Evolutionary conservation across 805 yeast genomes (phyloP).

Genomic region (Barnettozyma siamensis): DNA sequence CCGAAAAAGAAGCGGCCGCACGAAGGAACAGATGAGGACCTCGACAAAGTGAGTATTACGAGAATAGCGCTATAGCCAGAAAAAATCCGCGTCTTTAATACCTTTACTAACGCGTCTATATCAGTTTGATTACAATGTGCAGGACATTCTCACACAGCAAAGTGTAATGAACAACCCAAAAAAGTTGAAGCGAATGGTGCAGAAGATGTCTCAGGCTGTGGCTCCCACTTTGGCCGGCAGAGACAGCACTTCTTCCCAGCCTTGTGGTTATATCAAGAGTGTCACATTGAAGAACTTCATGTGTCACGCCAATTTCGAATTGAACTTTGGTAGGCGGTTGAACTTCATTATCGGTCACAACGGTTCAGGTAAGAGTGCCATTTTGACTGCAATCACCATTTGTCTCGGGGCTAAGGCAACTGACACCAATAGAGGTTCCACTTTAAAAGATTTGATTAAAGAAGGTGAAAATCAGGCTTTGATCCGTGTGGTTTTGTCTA

Average conservation of each 20-base stretch:
- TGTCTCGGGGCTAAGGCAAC: slow-evolving; percentile 87
- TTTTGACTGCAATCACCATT: slow-evolving; percentile 79
- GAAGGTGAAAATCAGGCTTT: slow-evolving; percentile 71
- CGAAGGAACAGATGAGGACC: too few species aligned
- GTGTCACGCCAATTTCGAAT: slow-evolving; percentile 81
- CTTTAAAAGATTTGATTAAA: slow-evolving; percentile 63
- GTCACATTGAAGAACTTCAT: slow-evolving; percentile 70
- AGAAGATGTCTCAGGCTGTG: slow-evolving; percentile 16
- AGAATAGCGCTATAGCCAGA: too few species aligned
- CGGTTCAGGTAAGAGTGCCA: slow-evolving; percentile 89
- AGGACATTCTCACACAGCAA: slow-evolving; percentile 17
- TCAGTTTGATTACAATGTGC: slow-evolving; percentile 14
- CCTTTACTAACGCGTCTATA: not conserved
- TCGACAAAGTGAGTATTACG: too few species aligned
- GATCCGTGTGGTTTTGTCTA: slow-evolving; percentile 57
- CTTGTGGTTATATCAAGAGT: slow-evolving; percentile 61
- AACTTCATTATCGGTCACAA: slow-evolving; percentile 87
- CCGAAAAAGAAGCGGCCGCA: not conserved
- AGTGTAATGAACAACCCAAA: slow-evolving; percentile 6
- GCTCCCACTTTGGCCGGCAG: not conserved
- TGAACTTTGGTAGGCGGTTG: slow-evolving; percentile 70
- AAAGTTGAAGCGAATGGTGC: slow-evolving; percentile 9
- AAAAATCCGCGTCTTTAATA: too few species aligned
- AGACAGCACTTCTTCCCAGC: not conserved
- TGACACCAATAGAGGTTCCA: slow-evolving; percentile 79